A percentile compares a stretch with the other conserved stretches of the same genome.
phyloP scores from a whole-genome alignment of 352 stramenopile genomes.

The Phytophthora sp. region DNA sequence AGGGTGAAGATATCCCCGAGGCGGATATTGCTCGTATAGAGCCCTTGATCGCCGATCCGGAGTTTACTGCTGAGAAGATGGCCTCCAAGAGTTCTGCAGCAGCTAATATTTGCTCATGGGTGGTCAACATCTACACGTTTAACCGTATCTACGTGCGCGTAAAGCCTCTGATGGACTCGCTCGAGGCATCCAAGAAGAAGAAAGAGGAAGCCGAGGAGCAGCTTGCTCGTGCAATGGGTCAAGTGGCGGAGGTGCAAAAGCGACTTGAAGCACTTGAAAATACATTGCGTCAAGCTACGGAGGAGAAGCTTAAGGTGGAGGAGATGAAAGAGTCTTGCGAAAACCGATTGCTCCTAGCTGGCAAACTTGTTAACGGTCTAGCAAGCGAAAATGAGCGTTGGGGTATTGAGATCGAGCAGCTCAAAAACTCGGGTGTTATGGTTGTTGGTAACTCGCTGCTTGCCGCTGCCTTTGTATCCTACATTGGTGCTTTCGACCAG shows the following conservation, averaged over 20 bases:
- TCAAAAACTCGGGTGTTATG: slow-evolving; percentile 95
- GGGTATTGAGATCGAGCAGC: slow-evolving; percentile 96
- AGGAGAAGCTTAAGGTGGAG: slow-evolving; percentile 97
- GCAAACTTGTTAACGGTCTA: slow-evolving; percentile 96
- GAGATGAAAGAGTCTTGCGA: slow-evolving; percentile 95
- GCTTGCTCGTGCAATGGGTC: slow-evolving; percentile 90
- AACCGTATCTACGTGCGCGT: slow-evolving; percentile 99
- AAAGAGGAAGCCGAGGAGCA: slow-evolving; percentile 93
- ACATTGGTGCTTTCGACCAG: slow-evolving; percentile 97
- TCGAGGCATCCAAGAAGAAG: slow-evolving; percentile 95
- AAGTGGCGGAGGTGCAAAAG: slow-evolving; percentile 94
- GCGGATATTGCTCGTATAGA: slow-evolving; percentile 93
- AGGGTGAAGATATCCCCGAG: slow-evolving; percentile 95
- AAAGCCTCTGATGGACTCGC: slow-evolving; percentile 97
- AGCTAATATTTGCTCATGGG: slow-evolving; percentile 97
- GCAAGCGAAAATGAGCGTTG: slow-evolving; percentile 97
- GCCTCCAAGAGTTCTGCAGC: slow-evolving; percentile 95
- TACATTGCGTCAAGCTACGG: slow-evolving; percentile 93
- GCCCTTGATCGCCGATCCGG: slow-evolving; percentile 91
- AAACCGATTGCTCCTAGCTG: slow-evolving; percentile 91
- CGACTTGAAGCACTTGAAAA: slow-evolving; percentile 93
- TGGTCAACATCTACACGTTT: slow-evolving; percentile 98
- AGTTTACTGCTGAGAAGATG: slow-evolving; percentile 97
- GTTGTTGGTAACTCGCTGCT: slow-evolving; percentile 97
- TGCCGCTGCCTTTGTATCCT: slow-evolving; percentile 97